Evolutionary conservation across 164 flowering plant genomes (phyloP).

Genomic region (Taxillus chinensis): DNA sequence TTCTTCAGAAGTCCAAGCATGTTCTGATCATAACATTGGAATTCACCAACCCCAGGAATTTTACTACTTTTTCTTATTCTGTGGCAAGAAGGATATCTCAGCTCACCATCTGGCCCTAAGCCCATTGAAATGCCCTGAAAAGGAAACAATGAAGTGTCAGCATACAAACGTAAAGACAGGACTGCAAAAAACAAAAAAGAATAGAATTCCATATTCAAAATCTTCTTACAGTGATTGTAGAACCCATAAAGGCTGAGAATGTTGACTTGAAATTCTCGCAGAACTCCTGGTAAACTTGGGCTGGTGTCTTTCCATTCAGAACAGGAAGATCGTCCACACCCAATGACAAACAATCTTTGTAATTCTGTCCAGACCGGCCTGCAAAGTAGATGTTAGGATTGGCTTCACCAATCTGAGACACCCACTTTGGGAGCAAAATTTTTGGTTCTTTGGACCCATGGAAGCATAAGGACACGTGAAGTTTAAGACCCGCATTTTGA

Average conservation of each 20-base stretch:
- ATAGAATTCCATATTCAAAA: not conserved
- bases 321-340: conserved; percentile 77
- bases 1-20: conserved; percentile 59
- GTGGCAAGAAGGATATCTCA: conserved; percentile 67
- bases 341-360: conserved; percentile 59
- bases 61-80: conserved; percentile 6
- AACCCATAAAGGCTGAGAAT: conserved; percentile 55
- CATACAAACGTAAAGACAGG: too few species aligned
- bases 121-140: conserved; percentile 76
- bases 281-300: conserved; percentile 61
- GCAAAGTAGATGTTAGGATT: conserved; percentile 51
- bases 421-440: conserved; percentile 74
- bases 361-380: conserved; percentile 50
- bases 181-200: too few species aligned
- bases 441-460: conserved; percentile 42
- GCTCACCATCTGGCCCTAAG: conserved; percentile 90
- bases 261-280: conserved; percentile 65
- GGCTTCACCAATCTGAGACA: conserved; percentile 48
- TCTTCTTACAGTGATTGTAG: conserved; percentile 67
- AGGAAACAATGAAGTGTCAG: too few species aligned
- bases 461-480: conserved; percentile 70
- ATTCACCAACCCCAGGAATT: conserved; percentile 61
- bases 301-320: conserved; percentile 64
- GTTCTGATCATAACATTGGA: conserved; percentile 81
- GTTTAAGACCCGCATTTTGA: conserved; percentile 63